These are phyloP conservation scores for Aquilaria malaccensis DNA, from an alignment of 345 rosid species.

Conservation along the genomic window DNA sequence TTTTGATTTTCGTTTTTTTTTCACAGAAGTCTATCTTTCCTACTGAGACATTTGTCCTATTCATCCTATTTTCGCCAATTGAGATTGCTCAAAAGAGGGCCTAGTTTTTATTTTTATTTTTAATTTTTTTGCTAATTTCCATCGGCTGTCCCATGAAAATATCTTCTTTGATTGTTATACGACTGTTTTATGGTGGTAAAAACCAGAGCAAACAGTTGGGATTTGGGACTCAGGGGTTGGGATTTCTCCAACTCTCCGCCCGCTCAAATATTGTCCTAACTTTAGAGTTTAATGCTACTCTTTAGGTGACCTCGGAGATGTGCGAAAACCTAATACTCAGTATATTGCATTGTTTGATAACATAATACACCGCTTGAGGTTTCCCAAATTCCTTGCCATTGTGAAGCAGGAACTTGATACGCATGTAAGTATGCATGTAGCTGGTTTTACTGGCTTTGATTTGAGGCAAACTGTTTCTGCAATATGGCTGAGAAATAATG, in stretches of 20 bases:
- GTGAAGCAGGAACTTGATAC: slow-evolving; percentile 48
- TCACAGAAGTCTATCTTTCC: neutral
- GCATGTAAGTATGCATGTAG: slow-evolving; percentile 26
- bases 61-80: neutral
- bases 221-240: no score
- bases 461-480: slow-evolving; percentile 1
- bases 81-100: neutral
- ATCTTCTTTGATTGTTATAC: no score
- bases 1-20: neutral
- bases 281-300: neutral
- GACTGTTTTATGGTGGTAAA: no score
- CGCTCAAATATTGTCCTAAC: no score
- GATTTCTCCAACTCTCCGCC: no score
- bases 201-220: no score
- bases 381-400: slow-evolving; percentile 49
- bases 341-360: slow-evolving; percentile 57
- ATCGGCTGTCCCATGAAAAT: no score
- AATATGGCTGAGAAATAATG: neutral
- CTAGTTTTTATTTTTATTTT: neutral
- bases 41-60: neutral
- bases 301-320: slow-evolving; percentile 44
- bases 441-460: slow-evolving; percentile 4
- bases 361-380: slow-evolving; percentile 66
- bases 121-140: no score
- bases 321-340: slow-evolving; percentile 33